Percentiles rank a stretch among this genome's conserved stretches.
Evolutionary conservation across 805 yeast genomes (phyloP).

Genomic region (Deakozyma indianensis): DNA sequence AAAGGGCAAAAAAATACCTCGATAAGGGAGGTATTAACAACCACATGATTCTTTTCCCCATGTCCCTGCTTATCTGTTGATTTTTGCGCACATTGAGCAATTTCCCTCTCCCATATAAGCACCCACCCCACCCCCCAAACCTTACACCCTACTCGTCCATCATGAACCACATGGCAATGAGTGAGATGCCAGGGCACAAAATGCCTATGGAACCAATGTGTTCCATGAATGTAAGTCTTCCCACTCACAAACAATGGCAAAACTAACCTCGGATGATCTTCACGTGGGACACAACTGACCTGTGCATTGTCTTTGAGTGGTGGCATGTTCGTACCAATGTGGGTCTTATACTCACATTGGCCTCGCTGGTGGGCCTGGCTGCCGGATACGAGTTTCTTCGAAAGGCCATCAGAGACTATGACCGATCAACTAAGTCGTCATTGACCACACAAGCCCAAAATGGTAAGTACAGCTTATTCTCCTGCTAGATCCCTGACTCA

Average conservation of each 20-base stretch:
- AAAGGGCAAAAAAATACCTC: too few relatives aligned
- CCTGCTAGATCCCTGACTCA: background rate
- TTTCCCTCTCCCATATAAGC: too few relatives aligned
- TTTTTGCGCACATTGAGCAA: too few relatives aligned
- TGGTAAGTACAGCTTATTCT: background rate
- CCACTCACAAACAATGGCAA: background rate
- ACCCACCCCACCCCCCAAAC: too few relatives aligned
- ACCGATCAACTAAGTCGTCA: slow-evolving; percentile 5
- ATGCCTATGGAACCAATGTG: slow-evolving; percentile 9
- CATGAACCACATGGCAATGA: too few relatives aligned
- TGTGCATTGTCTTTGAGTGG: slow-evolving; percentile 63
- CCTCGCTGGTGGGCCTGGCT: slow-evolving; percentile 33
- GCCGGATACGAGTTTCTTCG: slow-evolving; percentile 52
- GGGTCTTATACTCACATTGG: slow-evolving; percentile 38
- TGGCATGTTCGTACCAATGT: slow-evolving; percentile 53
- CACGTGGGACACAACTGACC: slow-evolving; percentile 62
- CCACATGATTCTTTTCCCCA: too few relatives aligned
- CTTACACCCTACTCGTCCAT: too few relatives aligned
- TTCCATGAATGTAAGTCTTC: slow-evolving; percentile 4
- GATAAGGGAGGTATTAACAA: too few relatives aligned
- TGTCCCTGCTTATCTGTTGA: too few relatives aligned
- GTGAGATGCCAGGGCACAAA: slow-evolving; percentile 8
- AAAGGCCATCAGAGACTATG: slow-evolving; percentile 10
- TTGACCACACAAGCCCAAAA: slow-evolving; percentile 3
- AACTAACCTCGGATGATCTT: slow-evolving; percentile 36